Base-by-base conservation (phyloP, 768 basidiomycete species). In the Gyrodon lividus region DNA sequence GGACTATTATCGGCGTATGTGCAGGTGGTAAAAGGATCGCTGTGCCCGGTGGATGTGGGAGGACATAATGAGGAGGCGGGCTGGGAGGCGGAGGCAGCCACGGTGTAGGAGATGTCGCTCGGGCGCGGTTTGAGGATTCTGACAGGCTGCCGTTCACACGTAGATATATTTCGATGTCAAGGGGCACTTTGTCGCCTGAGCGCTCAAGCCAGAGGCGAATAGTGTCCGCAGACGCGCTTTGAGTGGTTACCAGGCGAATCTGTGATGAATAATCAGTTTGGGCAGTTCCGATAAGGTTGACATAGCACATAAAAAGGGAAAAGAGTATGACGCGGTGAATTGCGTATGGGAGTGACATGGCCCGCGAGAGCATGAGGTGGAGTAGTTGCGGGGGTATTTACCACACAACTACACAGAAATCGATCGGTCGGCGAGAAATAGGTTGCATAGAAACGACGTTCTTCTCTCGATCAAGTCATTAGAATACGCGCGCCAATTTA, bases 151-250 rank as follows among this genome's bases (percentile, higher is more conserved):
- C 68, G 31, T 71, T 70, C 23, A 84, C 78, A 31, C 82, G 83
- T 34, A 92, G 72, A 64, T 82, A 84, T 42, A 92, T 89, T 64
- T 90, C 87, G 52, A 92, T 87, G 64, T 90, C 89, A 8, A 92
- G 77, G 6, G 89, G 84, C 6, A 84, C 81, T 5, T 69, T 76
- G 46, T 75, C 72, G 16, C 89, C 89, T 12, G 89, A 86, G 23
- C 89, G 83, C 65, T 90, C 88, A 0, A 92, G 76, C 89, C 89
- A 92, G 10, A 92, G 76, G 7, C 89, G 84, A 43, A 92, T 80
- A 5, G 84, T 89, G 61, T 92, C 89, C 23, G 89, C 80, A 24
- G 87, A 87, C 8, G 85, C 74, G 35, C 79, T 74, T 53, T 83
- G 84, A 24, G 79, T 84, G 19, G 88, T 88, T 39, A 84, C 72